These are phyloP conservation scores for Schizochytrium sp. DNA, from an alignment of 108 stramenopile species.

Conservation along the genomic window DNA sequence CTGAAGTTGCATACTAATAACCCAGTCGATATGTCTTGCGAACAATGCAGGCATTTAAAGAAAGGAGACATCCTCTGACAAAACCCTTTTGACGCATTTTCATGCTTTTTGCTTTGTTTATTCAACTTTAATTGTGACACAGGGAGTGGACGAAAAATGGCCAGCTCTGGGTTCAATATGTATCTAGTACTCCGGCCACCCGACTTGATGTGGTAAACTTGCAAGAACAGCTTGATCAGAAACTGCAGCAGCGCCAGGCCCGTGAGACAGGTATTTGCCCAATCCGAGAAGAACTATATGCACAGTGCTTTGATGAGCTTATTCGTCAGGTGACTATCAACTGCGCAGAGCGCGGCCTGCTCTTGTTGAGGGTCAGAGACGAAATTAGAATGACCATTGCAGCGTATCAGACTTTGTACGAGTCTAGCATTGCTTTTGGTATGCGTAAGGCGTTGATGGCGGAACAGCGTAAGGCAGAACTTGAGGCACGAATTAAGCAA, in stretches of 20 bases:
- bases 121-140: neutral
- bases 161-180: slow-evolving; percentile 82
- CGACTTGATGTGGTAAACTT: slow-evolving; percentile 80
- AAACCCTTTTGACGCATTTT: neutral
- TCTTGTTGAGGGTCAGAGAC: slow-evolving; percentile 79
- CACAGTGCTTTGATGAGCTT: slow-evolving; percentile 81
- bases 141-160: slow-evolving; percentile 82
- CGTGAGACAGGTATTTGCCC: slow-evolving; percentile 82
- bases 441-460: slow-evolving; percentile 82
- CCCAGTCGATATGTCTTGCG: neutral
- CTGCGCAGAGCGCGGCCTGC: slow-evolving; percentile 79
- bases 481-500: slow-evolving; percentile 71
- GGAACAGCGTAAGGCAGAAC: slow-evolving; percentile 77
- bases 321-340: slow-evolving; percentile 82
- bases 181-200: slow-evolving; percentile 79
- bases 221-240: slow-evolving; percentile 78
- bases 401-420: slow-evolving; percentile 82
- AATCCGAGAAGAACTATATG: slow-evolving; percentile 80
- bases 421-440: slow-evolving; percentile 80
- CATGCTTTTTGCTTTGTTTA: neutral
- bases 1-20: neutral
- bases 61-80: neutral
- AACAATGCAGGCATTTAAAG: neutral
- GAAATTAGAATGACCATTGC: slow-evolving; percentile 82
- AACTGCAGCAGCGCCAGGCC: slow-evolving; percentile 80